Evolutionary conservation across 768 basidiomycete species (phyloP), one percentile per base, ranked within the genome.

Genomic region (Asterophora lycoperdoides): DNA sequence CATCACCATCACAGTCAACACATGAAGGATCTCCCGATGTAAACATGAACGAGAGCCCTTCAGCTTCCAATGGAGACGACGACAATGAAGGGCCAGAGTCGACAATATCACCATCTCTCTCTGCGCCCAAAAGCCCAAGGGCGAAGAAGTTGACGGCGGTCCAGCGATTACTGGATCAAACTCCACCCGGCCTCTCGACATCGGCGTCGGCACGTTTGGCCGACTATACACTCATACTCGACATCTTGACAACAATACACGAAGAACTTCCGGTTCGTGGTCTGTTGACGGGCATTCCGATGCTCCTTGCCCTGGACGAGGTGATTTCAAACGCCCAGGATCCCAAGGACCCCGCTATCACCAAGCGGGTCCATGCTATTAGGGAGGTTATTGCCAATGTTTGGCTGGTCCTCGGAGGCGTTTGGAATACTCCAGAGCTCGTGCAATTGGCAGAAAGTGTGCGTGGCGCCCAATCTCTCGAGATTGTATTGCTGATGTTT

Each of bases 271-370:
- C 93, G 1, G 68, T 85, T 20, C 80, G 85, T 35, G 86, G 83
- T 2, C 57, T 95, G 34, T 67, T 93, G 14, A 81, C 83, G 2
- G 89, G 91, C 17, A 67, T 90, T 29, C 93, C 93, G 4, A 93
- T 96, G 89, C 65, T 96, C 20, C 61, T 90, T n/a, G 83, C 88
- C 1, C 64, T 95, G 42, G 80, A 89, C 47, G 64, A 58, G 6
- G 78, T 78, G 8, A 78, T 77, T 13, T 68, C 78, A 3, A 71
- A 71, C 29, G 56, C 71, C 20, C 70, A 72, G n/a, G 69, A 72
- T 14, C 59, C 60, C 9, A 65, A 68, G 28, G 72, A 78, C 51
- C 45, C 60, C 38, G 63, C 65, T n/a, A 62, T 60, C 20, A 60
- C 67, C 17, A 70, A 70, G 53, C 79, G 81, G 51, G 68, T 72